Percentiles rank a stretch among this genome's conserved stretches.
These are phyloP conservation scores for Sungouiella blattae DNA, from an alignment of 805 yeast species.

Conservation along the genomic window DNA sequence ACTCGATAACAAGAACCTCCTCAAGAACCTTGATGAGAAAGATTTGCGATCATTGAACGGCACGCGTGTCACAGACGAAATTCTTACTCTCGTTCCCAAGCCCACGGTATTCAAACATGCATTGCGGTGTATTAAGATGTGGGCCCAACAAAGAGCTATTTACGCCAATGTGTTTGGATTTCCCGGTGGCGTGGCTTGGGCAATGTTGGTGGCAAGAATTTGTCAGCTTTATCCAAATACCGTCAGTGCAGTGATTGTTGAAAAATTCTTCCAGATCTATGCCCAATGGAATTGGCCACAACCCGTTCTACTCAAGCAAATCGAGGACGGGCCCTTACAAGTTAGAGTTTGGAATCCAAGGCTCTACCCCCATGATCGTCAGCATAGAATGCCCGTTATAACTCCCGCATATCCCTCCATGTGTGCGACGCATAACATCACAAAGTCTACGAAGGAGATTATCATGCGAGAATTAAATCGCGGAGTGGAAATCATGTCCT, in stretches of 20 bases:
- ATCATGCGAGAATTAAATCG: conserved; percentile 76
- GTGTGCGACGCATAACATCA: conserved; percentile 98
- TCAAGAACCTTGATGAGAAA: conserved; percentile 85
- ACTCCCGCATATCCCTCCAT: conserved; percentile 98
- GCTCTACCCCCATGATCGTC: conserved; percentile 81
- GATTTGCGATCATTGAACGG: conserved; percentile 91
- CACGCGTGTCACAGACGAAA: conserved; percentile 95
- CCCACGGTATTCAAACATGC: conserved; percentile 92
- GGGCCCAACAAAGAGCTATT: conserved; percentile 95
- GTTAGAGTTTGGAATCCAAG: conserved; percentile 97
- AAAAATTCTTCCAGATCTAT: conserved; percentile 81
- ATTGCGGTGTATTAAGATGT: conserved; percentile 83
- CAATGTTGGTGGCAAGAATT: conserved; percentile 96
- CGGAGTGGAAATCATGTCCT: conserved; percentile 68
- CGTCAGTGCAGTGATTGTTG: conserved; percentile 85
- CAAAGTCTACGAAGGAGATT: conserved; percentile 80
- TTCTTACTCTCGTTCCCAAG: conserved; percentile 83
- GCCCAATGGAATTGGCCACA: conserved; percentile 98
- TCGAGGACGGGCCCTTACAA: conserved; percentile 96
- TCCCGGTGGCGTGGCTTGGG: conserved; percentile 99
- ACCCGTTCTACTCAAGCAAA: conserved; percentile 87
- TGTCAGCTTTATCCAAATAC: conserved; percentile 97
- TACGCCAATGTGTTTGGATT: conserved; percentile 95
- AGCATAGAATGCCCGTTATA: conserved; percentile 94
- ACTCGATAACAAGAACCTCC: conserved; percentile 77